Base-by-base conservation (phyloP, 2,329 filamentous ascomycete species). In the Penicillium sp. region DNA sequence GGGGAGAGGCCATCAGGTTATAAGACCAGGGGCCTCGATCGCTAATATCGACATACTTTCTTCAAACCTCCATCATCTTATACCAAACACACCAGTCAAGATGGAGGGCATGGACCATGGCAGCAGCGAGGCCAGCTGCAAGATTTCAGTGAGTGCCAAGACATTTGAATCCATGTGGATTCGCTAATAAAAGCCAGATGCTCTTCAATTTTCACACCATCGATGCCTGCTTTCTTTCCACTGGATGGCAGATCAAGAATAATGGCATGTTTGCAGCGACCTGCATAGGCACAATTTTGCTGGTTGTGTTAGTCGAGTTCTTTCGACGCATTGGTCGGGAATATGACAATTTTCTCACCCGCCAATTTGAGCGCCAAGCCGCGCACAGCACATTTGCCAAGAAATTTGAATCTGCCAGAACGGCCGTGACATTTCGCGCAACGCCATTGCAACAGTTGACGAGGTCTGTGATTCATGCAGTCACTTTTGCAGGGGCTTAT, bases 151-250 rank as follows among this genome's bases (percentile, higher is more conserved):
- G 48, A 42, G 55, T 56, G 61, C 61, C 60, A 63, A 63, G 61
- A 44, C 8, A 28, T 11, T 28, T 1, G 41, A 26, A 31, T 31
- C 12, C 28, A 49, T 53, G 53, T 45, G 22, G 37, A 38, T 28
- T 35, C 43, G 11, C 50, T 58, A 30, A 56, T 26, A 25, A 17
- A 22, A 12, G 5, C 10, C 46, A 69, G 67, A 69, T 69, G 67
- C 50, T 69, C 28, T 69, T 67, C 61, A 69, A 69, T 44, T 69
- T 67, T 61, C 59, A 67, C 47, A 68, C 67, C 19, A 61, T 67
- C 41, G 63, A 68, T 41, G 58, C 67, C 19, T 69, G 67, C 58
- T 62, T 62, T 31, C 50, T 67, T 2, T 69, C 60, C 8, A 47
- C 54, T 0, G 58, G 53, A 55, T 62, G 60, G 60, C 56, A 62